These are phyloP conservation scores for Elaeagnus macrophylla DNA, from an alignment of 306 rosid species.

Conservation along the genomic window DNA sequence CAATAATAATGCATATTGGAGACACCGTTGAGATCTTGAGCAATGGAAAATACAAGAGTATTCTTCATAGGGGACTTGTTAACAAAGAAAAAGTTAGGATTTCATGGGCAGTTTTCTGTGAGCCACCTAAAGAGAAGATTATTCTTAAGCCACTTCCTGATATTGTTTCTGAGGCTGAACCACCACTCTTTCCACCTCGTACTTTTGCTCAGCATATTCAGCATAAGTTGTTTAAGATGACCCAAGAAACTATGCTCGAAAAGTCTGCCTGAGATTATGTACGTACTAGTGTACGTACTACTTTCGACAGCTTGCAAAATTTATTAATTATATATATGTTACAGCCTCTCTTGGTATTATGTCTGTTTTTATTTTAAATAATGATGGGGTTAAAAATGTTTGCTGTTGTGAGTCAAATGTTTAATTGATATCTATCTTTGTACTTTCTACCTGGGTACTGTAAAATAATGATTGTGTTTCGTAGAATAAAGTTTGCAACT, in stretches of 20 bases:
- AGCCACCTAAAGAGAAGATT: conserved; percentile 85
- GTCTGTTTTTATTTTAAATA: too few species aligned
- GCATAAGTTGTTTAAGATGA: conserved; percentile 64
- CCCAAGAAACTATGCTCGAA: conserved; percentile 17
- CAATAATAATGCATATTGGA: conserved; percentile 79
- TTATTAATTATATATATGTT: too few species aligned
- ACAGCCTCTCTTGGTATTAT: too few species aligned
- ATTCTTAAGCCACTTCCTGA: conserved; percentile 65
- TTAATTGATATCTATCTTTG: too few species aligned
- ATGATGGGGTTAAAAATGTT: too few species aligned
- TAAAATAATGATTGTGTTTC: too few species aligned
- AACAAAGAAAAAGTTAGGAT: conserved; percentile 83
- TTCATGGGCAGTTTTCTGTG: conserved; percentile 88
- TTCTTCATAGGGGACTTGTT: conserved; percentile 72
- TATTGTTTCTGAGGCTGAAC: conserved; percentile 39
- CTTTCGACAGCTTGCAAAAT: too few species aligned
- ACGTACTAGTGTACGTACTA: too few species aligned
- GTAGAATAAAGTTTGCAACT: too few species aligned
- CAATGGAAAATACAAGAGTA: conserved; percentile 74
- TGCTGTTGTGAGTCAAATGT: too few species aligned
- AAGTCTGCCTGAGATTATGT: not conserved
- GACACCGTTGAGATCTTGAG: conserved; percentile 77
- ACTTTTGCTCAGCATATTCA: conserved; percentile 77
- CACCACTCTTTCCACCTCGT: conserved; percentile 56
- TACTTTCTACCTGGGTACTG: too few species aligned